A percentile compares a stretch with the other conserved stretches of the same genome.
Evolutionary conservation across 2,329 filamentous ascomycete species (phyloP).

Genomic region (Penicillium sp.): DNA sequence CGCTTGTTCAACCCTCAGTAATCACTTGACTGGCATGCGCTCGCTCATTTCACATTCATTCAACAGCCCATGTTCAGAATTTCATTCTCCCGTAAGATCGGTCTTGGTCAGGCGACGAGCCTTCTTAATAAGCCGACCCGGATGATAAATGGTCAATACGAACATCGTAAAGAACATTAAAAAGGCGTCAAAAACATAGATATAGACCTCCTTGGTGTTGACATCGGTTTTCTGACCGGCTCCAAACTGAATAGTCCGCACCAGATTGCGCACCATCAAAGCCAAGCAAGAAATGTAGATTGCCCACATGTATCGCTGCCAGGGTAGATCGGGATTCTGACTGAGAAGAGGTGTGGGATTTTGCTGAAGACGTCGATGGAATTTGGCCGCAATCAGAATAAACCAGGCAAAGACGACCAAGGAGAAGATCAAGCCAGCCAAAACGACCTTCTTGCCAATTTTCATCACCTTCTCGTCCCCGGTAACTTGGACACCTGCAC

Average conservation of each 20-base stretch:
- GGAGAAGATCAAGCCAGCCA: conserved; percentile 30
- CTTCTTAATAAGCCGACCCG: conserved; percentile 22
- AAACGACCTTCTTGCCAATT: conserved; percentile 26
- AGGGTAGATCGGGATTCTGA: conserved; percentile 18
- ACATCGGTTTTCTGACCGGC: conserved; percentile 12
- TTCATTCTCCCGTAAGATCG: conserved; percentile 1
- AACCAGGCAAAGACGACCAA: conserved; percentile 30
- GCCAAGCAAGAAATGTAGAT: conserved; percentile 26
- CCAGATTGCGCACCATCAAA: conserved; percentile 29
- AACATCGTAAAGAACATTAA: conserved; percentile 26
- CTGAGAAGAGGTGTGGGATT: conserved; percentile 17
- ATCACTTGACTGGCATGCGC: background rate
- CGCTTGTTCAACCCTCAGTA: background rate
- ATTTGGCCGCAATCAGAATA: conserved; percentile 21
- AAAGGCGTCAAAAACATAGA: conserved; percentile 34
- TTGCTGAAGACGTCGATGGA: conserved; percentile 22
- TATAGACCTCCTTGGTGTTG: conserved; percentile 26
- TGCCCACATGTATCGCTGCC: conserved; percentile 28
- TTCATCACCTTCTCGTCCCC: conserved; percentile 20
- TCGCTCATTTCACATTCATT: conserved; percentile 10
- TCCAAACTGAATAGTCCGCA: conserved; percentile 31
- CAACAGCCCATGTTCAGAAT: conserved; percentile 16
- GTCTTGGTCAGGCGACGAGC: conserved; percentile 13
- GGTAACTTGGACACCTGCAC: conserved; percentile 30
- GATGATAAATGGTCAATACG: conserved; percentile 26